Percentiles rank a stretch among this genome's conserved stretches.
phyloP scores from a whole-genome alignment of 306 rosid species.

The Vigna hirtella region DNA sequence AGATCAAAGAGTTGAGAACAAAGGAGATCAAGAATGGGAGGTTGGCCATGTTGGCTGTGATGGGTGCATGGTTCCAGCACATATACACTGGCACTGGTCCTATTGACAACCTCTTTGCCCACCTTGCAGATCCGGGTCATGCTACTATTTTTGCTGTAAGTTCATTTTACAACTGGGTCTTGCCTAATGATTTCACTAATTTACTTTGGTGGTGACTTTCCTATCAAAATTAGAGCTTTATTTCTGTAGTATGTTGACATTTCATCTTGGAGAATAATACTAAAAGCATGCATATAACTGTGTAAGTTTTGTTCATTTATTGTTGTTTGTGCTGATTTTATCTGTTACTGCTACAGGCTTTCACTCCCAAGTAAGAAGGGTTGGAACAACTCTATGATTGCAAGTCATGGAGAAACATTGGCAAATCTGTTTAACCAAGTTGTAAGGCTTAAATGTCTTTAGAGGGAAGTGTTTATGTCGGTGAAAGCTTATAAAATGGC shows the following conservation, averaged over 20 bases:
- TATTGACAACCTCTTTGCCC: slow-evolving; percentile 81
- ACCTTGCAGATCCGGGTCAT: slow-evolving; percentile 84
- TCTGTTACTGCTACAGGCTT: slow-evolving; percentile 61
- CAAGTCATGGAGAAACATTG: slow-evolving; percentile 40
- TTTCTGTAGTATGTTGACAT: not conserved
- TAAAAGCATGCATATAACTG: not conserved
- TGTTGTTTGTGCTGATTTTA: slow-evolving; percentile 34
- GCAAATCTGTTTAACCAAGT: slow-evolving; percentile 35
- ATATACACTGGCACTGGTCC: slow-evolving; percentile 63
- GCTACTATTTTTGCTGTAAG: slow-evolving; percentile 64
- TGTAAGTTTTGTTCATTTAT: not conserved
- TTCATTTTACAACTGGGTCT: slow-evolving; percentile 10
- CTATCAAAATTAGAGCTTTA: not conserved
- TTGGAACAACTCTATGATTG: slow-evolving; percentile 28
- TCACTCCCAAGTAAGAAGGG: slow-evolving; percentile 57
- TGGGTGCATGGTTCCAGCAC: slow-evolving; percentile 49
- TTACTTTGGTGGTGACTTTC: not conserved
- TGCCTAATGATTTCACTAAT: not conserved
- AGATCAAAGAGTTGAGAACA: slow-evolving; percentile 46
- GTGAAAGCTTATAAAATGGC: slow-evolving; percentile 50
- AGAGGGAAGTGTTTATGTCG: slow-evolving; percentile 40
- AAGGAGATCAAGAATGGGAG: slow-evolving; percentile 50
- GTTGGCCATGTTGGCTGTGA: slow-evolving; percentile 52
- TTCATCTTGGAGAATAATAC: not conserved
- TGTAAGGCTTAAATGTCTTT: slow-evolving; percentile 30